Conservation (phyloP, 257 asterid species). For the Penstemon eatonii region DNA sequence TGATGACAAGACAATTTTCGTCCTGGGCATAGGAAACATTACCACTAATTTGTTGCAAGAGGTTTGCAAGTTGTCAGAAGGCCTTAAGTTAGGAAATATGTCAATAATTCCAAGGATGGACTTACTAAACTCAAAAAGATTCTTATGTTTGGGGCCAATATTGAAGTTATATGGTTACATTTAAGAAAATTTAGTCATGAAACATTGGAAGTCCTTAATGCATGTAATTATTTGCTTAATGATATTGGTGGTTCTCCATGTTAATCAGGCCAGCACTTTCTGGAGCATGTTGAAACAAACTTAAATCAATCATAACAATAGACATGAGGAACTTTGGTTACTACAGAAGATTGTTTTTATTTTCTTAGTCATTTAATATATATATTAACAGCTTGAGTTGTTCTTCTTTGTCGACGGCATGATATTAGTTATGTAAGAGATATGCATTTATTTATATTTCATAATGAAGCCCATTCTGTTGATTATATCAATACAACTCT, state of each 20-base stretch:
- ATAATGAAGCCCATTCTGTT: conserved; percentile 8
- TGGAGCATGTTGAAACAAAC: conserved; percentile 12
- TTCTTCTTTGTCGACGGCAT: conserved; percentile 1
- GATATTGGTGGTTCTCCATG: neutral
- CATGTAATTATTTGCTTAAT: too few species aligned
- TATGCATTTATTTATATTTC: neutral
- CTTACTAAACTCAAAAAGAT: conserved; percentile 7
- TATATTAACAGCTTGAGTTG: neutral
- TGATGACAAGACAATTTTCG: neutral
- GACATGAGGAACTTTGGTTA: conserved; percentile 6
- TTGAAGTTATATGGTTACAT: neutral
- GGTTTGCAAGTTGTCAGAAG: conserved; percentile 1
- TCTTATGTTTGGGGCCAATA: neutral
- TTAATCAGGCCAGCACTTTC: conserved; percentile 5
- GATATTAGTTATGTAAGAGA: conserved; percentile 7
- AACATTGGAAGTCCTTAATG: too few species aligned
- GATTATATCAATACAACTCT: neutral
- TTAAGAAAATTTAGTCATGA: too few species aligned
- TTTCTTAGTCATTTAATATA: conserved; percentile 1
- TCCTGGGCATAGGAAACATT: conserved; percentile 6
- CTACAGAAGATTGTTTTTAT: neutral
- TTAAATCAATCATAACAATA: neutral
- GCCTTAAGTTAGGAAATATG: conserved; percentile 8
- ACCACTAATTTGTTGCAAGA: neutral
- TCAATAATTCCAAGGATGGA: neutral